Evolutionary conservation across 1,139 yeast genomes (phyloP).

Genomic region (Lodderomyces beijingensis): DNA sequence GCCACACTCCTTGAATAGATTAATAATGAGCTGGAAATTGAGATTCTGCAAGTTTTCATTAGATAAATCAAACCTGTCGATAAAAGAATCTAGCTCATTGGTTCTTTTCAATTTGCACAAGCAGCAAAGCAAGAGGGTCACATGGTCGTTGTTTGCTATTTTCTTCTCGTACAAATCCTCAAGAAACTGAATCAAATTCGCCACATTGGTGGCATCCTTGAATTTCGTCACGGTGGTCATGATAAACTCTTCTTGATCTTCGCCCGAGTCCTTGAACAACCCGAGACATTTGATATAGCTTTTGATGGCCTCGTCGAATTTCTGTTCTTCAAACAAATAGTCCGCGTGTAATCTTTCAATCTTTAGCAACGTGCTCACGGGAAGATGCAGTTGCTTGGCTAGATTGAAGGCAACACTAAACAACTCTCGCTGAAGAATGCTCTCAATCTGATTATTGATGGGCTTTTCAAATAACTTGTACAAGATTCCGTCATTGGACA

Average conservation of each 20-base stretch:
- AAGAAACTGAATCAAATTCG: constrained; percentile 60
- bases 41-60: constrained; percentile 36
- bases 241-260: constrained; percentile 42
- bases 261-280: constrained; percentile 8
- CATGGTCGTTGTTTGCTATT: constrained; percentile 69
- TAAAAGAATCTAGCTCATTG: constrained; percentile 56
- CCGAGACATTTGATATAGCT: constrained; percentile 52
- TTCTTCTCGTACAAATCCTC: constrained; percentile 48
- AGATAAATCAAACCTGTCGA: constrained; percentile 37
- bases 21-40: constrained; percentile 68
- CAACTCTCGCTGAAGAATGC: constrained; percentile 65
- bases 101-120: constrained; percentile 72
- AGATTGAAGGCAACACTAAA: constrained; percentile 70
- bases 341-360: constrained; percentile 73
- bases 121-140: constrained; percentile 76
- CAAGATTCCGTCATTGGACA: constrained; percentile 74
- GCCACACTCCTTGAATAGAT: constrained; percentile 74
- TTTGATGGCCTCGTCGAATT: constrained; percentile 63
- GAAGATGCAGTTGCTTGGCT: constrained; percentile 48
- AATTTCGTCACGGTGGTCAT: constrained; percentile 78
- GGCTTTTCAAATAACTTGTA: constrained; percentile 67
- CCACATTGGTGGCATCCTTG: constrained; percentile 78
- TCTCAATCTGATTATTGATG: constrained; percentile 62
- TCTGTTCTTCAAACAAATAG: constrained; percentile 60
- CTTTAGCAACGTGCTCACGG: constrained; percentile 35